Conservation (phyloP, 75 land plant genomes). For the Gnetum montanum region DNA sequence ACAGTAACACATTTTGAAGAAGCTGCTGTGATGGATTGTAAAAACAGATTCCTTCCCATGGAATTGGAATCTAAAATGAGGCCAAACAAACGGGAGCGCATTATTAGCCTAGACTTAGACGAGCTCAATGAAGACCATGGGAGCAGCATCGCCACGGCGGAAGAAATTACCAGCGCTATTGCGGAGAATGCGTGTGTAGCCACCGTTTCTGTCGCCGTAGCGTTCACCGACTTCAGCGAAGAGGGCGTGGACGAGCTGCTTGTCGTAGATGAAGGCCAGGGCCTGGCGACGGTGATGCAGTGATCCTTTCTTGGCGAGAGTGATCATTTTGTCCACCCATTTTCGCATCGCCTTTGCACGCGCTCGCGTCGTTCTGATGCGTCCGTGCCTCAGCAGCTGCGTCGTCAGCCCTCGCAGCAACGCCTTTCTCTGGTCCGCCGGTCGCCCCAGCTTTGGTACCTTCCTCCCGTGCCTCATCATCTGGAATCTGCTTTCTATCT, state of each 20-base stretch:
- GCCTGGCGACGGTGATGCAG: conserved; percentile 92
- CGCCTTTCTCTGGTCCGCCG: conserved; percentile 85
- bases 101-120: too few relatives aligned
- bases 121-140: conserved; percentile 99
- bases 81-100: too few relatives aligned
- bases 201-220: conserved; percentile 95
- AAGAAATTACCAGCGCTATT: conserved; percentile 54
- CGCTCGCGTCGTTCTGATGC: conserved; percentile 85
- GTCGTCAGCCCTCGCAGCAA: conserved; percentile 80
- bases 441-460: conserved; percentile 81
- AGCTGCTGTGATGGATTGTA: too few relatives aligned
- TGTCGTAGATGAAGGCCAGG: conserved; percentile 89
- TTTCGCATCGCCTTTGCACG: conserved; percentile 89
- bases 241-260: conserved; percentile 85
- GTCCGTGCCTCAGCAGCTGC: conserved; percentile 72
- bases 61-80: too few relatives aligned
- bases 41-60: too few relatives aligned
- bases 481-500: too few relatives aligned
- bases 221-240: conserved; percentile 91
- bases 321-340: conserved; percentile 94
- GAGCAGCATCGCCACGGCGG: conserved; percentile 93
- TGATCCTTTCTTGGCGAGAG: conserved; percentile 85
- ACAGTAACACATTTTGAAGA: too few relatives aligned
- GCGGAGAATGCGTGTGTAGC: conserved; percentile 85
- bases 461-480: conserved; percentile 88